A percentile compares a stretch with the other conserved stretches of the same genome.
Evolutionary conservation across 306 rosid species (phyloP).

Genomic region (Fragaria vesca): DNA sequence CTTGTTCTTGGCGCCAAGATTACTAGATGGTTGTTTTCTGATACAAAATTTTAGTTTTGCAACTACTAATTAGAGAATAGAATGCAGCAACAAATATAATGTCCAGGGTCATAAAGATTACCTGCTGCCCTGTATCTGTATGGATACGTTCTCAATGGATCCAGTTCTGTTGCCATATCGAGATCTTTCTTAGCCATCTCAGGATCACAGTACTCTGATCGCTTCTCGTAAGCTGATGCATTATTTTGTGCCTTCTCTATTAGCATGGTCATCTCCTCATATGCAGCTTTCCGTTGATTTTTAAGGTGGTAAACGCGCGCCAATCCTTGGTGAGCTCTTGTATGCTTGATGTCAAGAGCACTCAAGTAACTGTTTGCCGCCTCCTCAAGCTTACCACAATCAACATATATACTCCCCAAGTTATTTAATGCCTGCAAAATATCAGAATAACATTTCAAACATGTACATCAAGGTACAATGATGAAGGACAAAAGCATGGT

Average conservation of each 20-base stretch:
- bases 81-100: not conserved
- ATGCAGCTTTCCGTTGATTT: constrained; percentile 64
- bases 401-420: constrained; percentile 74
- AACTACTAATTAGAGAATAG: not conserved
- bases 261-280: constrained; percentile 80
- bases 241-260: constrained; percentile 64
- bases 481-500: not conserved
- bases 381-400: constrained; percentile 60
- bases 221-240: constrained; percentile 84
- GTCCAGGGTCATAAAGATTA: constrained; percentile 19
- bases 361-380: constrained; percentile 68
- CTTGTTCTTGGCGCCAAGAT: not conserved
- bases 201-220: constrained; percentile 81
- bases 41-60: not conserved
- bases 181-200: constrained; percentile 73
- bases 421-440: constrained; percentile 73
- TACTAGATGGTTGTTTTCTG: not conserved
- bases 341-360: constrained; percentile 83
- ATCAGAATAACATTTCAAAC: constrained; percentile 28
- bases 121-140: constrained; percentile 95
- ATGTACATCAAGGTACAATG: constrained; percentile 7
- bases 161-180: constrained; percentile 57
- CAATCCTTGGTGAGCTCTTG: constrained; percentile 90
- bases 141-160: constrained; percentile 80
- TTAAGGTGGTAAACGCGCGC: constrained; percentile 75